Evolutionary conservation across 2,329 filamentous ascomycete genomes (phyloP), one percentile per base, ranked within the genome.

Genomic region (Colletotrichum costaricense): DNA sequence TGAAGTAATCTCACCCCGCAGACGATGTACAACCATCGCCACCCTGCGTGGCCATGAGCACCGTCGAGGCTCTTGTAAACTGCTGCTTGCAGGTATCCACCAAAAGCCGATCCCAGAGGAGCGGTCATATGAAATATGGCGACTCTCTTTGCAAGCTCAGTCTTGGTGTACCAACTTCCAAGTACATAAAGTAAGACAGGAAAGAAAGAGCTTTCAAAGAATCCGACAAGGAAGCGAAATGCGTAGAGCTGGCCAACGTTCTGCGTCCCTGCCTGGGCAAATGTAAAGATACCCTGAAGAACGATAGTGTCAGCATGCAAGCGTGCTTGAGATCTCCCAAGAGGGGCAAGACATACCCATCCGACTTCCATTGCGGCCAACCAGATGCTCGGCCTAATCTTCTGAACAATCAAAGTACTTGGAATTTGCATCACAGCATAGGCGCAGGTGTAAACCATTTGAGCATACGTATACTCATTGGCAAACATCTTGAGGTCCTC

Each of bases 81-180:
- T 0, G 86, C 88, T 1, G 88, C 85, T 79, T 89, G 88, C 0
- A 90, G 82, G 70, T 89, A 90, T 1, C 88, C 88, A 16, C 86
- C 87, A 63, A 90, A 87, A 85, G 90, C 89, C 19, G 82, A 81
- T 0, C 87, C 88, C 0, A 89, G 81, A 3, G 85, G 86, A 7
- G 88, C 86, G 22, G 85, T 87, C 1, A 88, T 83, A 67, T 86
- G 83, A 73, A 87, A 86, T 56, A 87, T 83, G 69, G 84, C 84
- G 0, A 84, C 81, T 9, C 89, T 84, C 75, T 90, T 90, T 67
- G 87, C 89, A 0, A 87, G 83, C 28, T 72, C 69, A 2, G 64
- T 69, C 28, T 72, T 72, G 74, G 79, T 78, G 70, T 86, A 87
- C 85, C 85, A 87, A 0, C 81, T 83, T 1, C 85, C 83, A 35